Evolutionary conservation across 2,329 filamentous ascomycete species (phyloP).

Genomic region (Fusarium praegraminearum): DNA sequence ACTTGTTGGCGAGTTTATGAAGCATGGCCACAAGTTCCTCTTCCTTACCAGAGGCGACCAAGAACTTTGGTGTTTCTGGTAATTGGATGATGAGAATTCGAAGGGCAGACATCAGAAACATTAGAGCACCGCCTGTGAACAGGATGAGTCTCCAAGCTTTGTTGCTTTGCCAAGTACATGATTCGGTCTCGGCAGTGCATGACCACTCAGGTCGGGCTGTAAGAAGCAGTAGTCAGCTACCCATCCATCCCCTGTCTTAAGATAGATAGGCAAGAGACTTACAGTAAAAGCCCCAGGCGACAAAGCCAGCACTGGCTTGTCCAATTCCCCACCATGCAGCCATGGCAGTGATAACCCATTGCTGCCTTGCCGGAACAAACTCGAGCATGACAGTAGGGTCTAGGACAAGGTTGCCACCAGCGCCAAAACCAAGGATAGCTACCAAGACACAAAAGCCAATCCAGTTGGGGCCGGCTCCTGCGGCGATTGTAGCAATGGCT

Average conservation of each 20-base stretch:
- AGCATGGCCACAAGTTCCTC: slow-evolving; percentile 13
- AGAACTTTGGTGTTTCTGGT: slow-evolving; percentile 15
- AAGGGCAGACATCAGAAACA: slow-evolving; percentile 18
- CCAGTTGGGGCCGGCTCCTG: slow-evolving; percentile 8
- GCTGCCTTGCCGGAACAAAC: slow-evolving; percentile 12
- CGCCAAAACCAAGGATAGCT: slow-evolving; percentile 1
- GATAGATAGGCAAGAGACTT: not conserved
- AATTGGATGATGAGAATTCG: slow-evolving; percentile 19
- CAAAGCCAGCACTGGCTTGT: slow-evolving; percentile 12
- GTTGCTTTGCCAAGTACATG: slow-evolving; percentile 2
- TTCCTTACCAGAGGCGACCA: slow-evolving; percentile 5
- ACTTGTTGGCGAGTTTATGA: slow-evolving; percentile 10
- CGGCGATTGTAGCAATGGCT: not conserved
- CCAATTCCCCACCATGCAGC: slow-evolving; percentile 32
- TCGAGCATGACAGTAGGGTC: slow-evolving; percentile 29
- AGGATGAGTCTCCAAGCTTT: slow-evolving; percentile 27
- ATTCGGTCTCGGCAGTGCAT: not conserved
- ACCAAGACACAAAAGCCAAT: slow-evolving; percentile 13
- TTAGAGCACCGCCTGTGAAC: slow-evolving; percentile 24
- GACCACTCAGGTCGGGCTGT: slow-evolving; percentile 27
- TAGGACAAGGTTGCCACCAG: slow-evolving; percentile 24
- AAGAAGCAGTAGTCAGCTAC: not conserved
- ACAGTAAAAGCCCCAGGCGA: slow-evolving; percentile 23
- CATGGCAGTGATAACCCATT: slow-evolving; percentile 21
- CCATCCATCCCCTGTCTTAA: accelerated